phyloP scores from a whole-genome alignment of 345 rosid genomes.

The Aquilaria sinensis region DNA sequence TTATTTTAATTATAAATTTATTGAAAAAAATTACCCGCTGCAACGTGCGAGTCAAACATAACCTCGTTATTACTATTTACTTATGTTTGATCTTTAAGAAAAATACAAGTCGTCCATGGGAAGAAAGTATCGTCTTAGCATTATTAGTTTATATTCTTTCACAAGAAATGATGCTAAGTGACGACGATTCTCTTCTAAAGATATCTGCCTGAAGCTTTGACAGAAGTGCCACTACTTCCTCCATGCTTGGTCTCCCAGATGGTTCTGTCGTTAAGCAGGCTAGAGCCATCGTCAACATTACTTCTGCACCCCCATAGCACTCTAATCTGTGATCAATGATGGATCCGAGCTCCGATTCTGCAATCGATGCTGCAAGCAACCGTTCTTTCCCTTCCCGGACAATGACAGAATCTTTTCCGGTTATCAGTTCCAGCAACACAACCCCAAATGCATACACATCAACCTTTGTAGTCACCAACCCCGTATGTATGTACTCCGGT shows the following conservation, averaged over 20 bases:
- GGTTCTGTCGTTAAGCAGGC: constrained; percentile 34
- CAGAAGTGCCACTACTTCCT: constrained; percentile 27
- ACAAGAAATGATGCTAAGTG: not conserved
- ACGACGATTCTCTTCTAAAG: constrained; percentile 7
- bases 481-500: constrained; percentile 26
- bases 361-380: constrained; percentile 22
- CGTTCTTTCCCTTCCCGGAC: constrained; percentile 21
- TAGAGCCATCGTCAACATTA: constrained; percentile 18
- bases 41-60: too few relatives aligned
- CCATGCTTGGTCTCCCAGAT: constrained; percentile 32
- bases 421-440: constrained; percentile 33
- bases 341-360: constrained; percentile 20
- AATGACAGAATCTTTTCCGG: constrained; percentile 34
- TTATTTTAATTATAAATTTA: too few relatives aligned
- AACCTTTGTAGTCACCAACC: constrained; percentile 27
- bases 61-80: too few relatives aligned
- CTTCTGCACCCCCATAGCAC: not conserved
- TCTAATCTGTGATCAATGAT: constrained; percentile 23
- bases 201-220: constrained; percentile 28
- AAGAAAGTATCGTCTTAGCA: too few relatives aligned
- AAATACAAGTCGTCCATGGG: too few relatives aligned
- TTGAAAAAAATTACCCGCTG: too few relatives aligned
- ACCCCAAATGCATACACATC: constrained; percentile 46
- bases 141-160: too few relatives aligned
- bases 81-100: too few relatives aligned